These are phyloP conservation scores for Sarcodon aspratus DNA, from an alignment of 768 basidiomycete genomes.

Conservation along the genomic window DNA sequence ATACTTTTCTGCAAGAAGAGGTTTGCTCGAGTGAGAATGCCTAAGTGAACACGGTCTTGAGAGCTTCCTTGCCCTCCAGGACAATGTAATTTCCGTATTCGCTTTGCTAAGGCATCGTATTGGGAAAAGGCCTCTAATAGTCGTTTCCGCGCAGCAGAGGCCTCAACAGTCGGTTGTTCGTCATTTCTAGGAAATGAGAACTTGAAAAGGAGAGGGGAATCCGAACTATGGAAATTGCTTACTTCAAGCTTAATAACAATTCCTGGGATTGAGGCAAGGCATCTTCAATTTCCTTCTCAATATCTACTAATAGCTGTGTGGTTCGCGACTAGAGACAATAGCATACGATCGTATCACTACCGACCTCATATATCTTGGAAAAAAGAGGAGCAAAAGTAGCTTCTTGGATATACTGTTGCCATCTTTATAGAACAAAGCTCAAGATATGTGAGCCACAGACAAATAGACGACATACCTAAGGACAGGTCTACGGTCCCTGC, in stretches of 20 bases:
- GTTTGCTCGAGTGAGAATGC: constrained; percentile 66
- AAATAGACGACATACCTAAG: constrained; percentile 49
- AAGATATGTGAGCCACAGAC: not conserved
- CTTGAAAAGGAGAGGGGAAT: constrained; percentile 17
- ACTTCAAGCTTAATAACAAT: constrained; percentile 63
- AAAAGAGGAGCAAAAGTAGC: constrained; percentile 45
- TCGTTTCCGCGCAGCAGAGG: constrained; percentile 60
- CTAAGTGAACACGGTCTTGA: constrained; percentile 79
- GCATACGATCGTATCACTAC: constrained; percentile 2
- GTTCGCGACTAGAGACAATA: constrained; percentile 2
- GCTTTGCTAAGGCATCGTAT: constrained; percentile 83
- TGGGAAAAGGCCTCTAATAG: constrained; percentile 78
- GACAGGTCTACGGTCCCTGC: constrained; percentile 69
- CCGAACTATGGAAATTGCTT: constrained; percentile 2
- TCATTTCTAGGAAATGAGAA: constrained; percentile 18
- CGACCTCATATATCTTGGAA: constrained; percentile 60
- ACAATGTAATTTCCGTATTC: constrained; percentile 65
- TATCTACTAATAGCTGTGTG: constrained; percentile 46
- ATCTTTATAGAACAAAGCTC: constrained; percentile 28
- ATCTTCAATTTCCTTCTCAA: constrained; percentile 89
- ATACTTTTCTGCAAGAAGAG: constrained; percentile 84
- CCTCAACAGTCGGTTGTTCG: constrained; percentile 54
- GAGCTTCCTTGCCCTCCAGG: constrained; percentile 51
- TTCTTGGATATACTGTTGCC: constrained; percentile 71
- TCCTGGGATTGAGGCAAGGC: constrained; percentile 84